Evolutionary conservation across 139 green algal genomes (phyloP), one percentile per base, ranked within the genome.

Genomic region (Tetraselmis chui): DNA sequence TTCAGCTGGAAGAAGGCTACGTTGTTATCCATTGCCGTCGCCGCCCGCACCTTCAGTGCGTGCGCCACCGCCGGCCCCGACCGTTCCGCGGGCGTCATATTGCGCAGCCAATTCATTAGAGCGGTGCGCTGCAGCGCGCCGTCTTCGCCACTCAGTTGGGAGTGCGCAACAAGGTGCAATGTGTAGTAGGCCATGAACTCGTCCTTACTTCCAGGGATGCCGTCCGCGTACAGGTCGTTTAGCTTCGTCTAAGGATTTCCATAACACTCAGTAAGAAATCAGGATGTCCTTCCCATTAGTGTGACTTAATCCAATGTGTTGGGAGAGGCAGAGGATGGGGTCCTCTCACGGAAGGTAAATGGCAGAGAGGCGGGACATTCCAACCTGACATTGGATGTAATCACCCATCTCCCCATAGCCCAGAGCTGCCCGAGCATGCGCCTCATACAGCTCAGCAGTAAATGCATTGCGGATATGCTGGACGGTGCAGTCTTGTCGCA

Each of bases 361-460:
- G n/a, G n/a, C n/a, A n/a, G n/a, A n/a, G n/a, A n/a, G n/a, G n/a
- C n/a, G n/a, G n/a, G n/a, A n/a, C n/a, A n/a, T 11, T 26, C 45
- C 30, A 30, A 76, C n/a, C 87, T 98, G 94, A 88, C 94, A 98
- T 89, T 97, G 93, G 83, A 96, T 98, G 90, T 93, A 98, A 81
- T 98, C 94, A 0, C 90, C 91, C 2, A 91, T 75, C 80, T 98
- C 94, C 27, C 92, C 93, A 81, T 98, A 96, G 89, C 96, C 94
- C 1, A 98, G 85, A 1, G 92, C 88, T 5, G 91, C 91, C 0
- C 94, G 86, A 0, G 87, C 94, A 76, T 96, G 92, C 1, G 91
- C 91, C 86, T 98, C 94, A 76, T 98, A 98, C 78, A 97, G 89
- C 80, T 86, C 76, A 11, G 77, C 92, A 29, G 91, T 82, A 1